Percentiles rank a stretch among this genome's conserved stretches.
phyloP scores from a whole-genome alignment of 192 early-diverging fungal genomes.

The Umbelopsis sp. region DNA sequence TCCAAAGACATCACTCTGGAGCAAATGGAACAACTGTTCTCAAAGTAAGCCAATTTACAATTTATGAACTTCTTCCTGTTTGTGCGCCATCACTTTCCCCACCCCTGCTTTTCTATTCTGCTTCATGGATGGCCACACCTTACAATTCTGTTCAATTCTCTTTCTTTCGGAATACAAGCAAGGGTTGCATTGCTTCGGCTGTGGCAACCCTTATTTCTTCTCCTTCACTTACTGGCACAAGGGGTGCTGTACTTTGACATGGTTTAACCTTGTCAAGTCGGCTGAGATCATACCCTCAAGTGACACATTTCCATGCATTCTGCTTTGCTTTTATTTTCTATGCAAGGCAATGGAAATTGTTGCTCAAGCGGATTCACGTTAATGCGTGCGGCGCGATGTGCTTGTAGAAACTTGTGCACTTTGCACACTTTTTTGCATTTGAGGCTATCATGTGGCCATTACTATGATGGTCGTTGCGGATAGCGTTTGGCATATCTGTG shows the following conservation, averaged over 20 bases:
- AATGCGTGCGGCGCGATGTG: constrained; percentile 19
- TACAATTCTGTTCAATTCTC: background rate
- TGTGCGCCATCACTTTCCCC: too few species aligned
- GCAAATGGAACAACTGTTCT: constrained; percentile 11
- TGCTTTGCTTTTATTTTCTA: constrained; percentile 10
- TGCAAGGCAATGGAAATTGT: constrained; percentile 11
- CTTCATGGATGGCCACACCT: too few species aligned
- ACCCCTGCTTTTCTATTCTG: too few species aligned
- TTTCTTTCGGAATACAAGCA: constrained; percentile 9
- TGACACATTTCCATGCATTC: constrained; percentile 12
- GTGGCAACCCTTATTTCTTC: background rate
- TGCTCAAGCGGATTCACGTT: constrained; percentile 19
- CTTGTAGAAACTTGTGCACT: constrained; percentile 1
- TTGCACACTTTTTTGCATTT: background rate
- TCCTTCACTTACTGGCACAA: constrained; percentile 11
- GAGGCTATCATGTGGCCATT: background rate
- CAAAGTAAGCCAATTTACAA: background rate
- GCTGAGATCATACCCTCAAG: constrained; percentile 21
- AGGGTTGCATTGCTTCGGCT: constrained; percentile 1
- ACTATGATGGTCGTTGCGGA: background rate
- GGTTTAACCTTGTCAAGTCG: constrained; percentile 13
- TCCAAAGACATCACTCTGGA: constrained; percentile 11
- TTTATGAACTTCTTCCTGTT: background rate
- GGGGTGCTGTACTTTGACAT: constrained; percentile 16
- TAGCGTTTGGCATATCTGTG: background rate